Conservation (phyloP, 805 yeast species). For the Candida golubevii region DNA sequence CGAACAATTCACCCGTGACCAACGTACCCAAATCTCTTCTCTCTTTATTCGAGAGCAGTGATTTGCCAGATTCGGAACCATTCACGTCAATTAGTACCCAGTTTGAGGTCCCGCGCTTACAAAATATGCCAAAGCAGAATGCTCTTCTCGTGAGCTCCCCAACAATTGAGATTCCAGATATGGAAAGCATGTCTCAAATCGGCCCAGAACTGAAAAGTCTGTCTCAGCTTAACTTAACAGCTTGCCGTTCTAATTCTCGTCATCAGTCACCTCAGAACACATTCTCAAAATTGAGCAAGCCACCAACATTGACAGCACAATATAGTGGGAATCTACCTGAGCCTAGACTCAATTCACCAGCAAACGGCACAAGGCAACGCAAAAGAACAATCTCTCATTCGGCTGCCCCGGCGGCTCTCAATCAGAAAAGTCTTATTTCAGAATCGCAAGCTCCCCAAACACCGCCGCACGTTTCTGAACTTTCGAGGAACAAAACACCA, state of each 20-base stretch:
- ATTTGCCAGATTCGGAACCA: conserved; percentile 3
- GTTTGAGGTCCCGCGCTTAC: conserved; percentile 12
- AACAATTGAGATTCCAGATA: conserved; percentile 66
- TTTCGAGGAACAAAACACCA: conserved; percentile 24
- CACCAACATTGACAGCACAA: conserved; percentile 41
- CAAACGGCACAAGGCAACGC: conserved; percentile 24
- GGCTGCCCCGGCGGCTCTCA: conserved; percentile 13
- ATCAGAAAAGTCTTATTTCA: conserved; percentile 1
- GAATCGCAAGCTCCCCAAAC: conserved; percentile 13
- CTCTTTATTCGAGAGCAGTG: conserved; percentile 15
- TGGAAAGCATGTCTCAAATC: conserved; percentile 40
- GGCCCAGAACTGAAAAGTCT: conserved; percentile 9
- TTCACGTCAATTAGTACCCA: conserved; percentile 1
- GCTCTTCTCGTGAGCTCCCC: conserved; percentile 41
- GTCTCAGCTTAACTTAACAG: conserved; percentile 7
- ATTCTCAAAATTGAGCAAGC: conserved; percentile 28
- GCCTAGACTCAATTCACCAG: conserved; percentile 23
- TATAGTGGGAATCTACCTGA: conserved; percentile 40
- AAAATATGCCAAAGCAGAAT: conserved; percentile 8
- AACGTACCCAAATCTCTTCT: conserved; percentile 13
- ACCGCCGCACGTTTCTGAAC: conserved; percentile 12
- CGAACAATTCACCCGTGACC: conserved; percentile 1
- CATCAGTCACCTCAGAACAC: conserved; percentile 11
- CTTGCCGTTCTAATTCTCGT: conserved; percentile 5
- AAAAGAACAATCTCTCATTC: conserved; percentile 39